Percentiles rank a stretch among this genome's conserved stretches.
Evolutionary conservation across 192 early-diverging fungal genomes (phyloP).

Genomic region (Geranomyces michiganensis): DNA sequence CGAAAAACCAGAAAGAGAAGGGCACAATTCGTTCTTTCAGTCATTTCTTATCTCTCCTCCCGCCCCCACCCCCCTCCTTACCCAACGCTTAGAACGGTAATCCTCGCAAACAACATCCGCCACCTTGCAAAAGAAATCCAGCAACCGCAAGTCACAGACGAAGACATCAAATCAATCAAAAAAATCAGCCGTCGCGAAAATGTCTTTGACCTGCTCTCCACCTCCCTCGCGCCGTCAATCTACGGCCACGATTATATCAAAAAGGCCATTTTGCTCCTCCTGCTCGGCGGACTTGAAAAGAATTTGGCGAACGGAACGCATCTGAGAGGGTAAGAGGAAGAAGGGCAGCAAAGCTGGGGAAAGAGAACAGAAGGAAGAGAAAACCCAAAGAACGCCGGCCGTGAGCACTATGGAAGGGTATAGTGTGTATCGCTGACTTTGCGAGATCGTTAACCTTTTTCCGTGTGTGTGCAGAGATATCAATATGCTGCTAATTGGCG

Average conservation of each 20-base stretch:
- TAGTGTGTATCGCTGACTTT: too few relatives aligned
- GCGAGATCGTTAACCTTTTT: neutral
- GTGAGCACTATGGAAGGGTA: too few relatives aligned
- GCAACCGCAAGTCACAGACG: slow-evolving; percentile 73
- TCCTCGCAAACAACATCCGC: slow-evolving; percentile 84
- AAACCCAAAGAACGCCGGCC: too few relatives aligned
- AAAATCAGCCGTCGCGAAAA: slow-evolving; percentile 70
- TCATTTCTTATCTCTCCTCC: neutral
- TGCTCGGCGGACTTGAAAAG: slow-evolving; percentile 92
- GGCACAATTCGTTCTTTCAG: neutral
- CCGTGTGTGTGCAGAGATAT: slow-evolving; percentile 76
- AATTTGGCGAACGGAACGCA: slow-evolving; percentile 94
- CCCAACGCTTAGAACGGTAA: slow-evolving; percentile 81
- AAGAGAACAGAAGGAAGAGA: too few relatives aligned
- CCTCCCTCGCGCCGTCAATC: slow-evolving; percentile 83
- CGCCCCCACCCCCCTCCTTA: neutral
- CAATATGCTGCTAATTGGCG: slow-evolving; percentile 97
- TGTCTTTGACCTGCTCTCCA: slow-evolving; percentile 79
- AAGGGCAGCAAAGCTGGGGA: neutral
- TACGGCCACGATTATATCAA: slow-evolving; percentile 69
- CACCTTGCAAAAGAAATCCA: slow-evolving; percentile 74
- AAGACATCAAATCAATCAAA: slow-evolving; percentile 85
- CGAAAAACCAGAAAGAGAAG: neutral
- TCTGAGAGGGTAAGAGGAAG: slow-evolving; percentile 73
- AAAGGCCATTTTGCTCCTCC: slow-evolving; percentile 77